Conservation (phyloP, 208 protist species). For the Strigomonas galati region DNA sequence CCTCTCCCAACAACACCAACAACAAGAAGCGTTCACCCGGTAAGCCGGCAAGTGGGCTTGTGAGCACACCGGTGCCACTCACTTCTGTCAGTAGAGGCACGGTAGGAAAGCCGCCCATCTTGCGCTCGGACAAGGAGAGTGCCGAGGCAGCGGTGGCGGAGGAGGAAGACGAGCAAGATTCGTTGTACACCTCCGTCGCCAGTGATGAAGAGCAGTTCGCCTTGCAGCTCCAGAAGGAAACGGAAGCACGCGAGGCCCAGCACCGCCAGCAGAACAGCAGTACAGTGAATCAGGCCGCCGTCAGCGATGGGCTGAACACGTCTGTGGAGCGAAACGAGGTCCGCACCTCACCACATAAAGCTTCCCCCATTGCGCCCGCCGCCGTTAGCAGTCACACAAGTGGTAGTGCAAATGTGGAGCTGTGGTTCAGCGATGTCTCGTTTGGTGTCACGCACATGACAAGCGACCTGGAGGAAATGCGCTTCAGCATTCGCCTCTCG, state of each 20-base stretch:
- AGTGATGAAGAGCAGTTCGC: conserved; percentile 50
- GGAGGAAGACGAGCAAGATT: conserved; percentile 21
- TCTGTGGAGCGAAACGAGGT: neutral
- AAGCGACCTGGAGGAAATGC: conserved; percentile 62
- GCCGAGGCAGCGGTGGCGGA: neutral
- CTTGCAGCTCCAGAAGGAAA: conserved; percentile 32
- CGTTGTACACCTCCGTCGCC: conserved; percentile 37
- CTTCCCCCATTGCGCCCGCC: neutral
- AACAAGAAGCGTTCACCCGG: neutral
- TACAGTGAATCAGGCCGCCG: neutral
- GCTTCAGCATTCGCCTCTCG: conserved; percentile 67
- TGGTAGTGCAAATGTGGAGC: conserved; percentile 34
- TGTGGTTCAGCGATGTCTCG: conserved; percentile 60
- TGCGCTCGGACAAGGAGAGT: neutral
- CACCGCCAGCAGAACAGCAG: conserved; percentile 5
- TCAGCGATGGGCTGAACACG: neutral
- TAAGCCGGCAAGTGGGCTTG: neutral
- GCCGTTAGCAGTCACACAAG: neutral
- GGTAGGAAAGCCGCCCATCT: neutral
- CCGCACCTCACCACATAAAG: too few relatives aligned
- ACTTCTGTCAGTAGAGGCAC: neutral
- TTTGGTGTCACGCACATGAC: conserved; percentile 62
- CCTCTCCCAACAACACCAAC: neutral
- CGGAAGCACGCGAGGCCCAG: conserved; percentile 17
- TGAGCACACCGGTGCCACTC: neutral